phyloP scores from a whole-genome alignment of 768 basidiomycete species.

The Boletus fagicola region DNA sequence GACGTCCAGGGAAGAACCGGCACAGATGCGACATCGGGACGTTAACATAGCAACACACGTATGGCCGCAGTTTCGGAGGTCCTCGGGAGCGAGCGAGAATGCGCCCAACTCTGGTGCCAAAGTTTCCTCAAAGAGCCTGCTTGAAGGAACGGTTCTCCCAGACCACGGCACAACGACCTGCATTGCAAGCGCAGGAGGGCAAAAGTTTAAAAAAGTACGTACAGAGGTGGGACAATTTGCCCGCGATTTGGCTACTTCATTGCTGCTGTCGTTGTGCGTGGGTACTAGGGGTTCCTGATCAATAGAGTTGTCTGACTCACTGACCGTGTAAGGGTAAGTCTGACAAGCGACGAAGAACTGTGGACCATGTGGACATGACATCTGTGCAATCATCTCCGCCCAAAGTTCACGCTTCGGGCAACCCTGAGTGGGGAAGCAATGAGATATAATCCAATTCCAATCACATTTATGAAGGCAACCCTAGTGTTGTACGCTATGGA shows the following conservation, averaged over 20 bases:
- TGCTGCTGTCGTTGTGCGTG: not conserved
- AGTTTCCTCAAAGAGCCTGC: not conserved
- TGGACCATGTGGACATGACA: not conserved
- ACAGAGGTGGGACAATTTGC: not conserved
- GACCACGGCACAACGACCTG: not conserved
- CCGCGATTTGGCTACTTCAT: slow-evolving; percentile 1
- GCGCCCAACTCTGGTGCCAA: not conserved
- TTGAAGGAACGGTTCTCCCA: not conserved
- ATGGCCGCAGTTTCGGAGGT: slow-evolving; percentile 1
- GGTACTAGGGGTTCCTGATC: not conserved
- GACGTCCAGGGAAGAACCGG: not conserved
- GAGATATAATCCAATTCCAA: slow-evolving; percentile 1
- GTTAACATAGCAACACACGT: not conserved
- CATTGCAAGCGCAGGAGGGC: not conserved
- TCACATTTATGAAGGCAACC: slow-evolving; percentile 29
- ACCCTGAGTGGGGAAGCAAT: slow-evolving; percentile 8
- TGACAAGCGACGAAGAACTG: not conserved
- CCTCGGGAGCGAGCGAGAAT: not conserved
- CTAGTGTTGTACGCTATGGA: slow-evolving; percentile 32
- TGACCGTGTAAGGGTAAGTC: not conserved
- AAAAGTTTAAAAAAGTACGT: not conserved
- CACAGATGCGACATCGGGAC: not conserved
- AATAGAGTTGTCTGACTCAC: not conserved
- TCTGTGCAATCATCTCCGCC: slow-evolving; percentile 9
- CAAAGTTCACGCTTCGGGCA: not conserved